Conservation (phyloP, 305 asterid species). For the Fraxinus baroniana region DNA sequence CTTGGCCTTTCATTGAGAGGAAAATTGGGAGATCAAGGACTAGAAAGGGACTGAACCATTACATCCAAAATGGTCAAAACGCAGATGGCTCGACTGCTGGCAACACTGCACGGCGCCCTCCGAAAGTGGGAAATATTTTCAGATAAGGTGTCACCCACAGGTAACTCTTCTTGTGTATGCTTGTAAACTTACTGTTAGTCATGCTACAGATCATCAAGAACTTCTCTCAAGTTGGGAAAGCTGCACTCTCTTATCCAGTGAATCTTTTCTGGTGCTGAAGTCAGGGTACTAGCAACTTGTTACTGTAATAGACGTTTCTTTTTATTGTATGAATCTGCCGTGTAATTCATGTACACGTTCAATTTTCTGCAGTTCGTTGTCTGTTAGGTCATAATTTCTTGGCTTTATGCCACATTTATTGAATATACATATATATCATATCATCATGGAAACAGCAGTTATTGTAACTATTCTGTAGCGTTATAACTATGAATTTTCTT, state of each 20-base stretch:
- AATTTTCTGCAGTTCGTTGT: background rate
- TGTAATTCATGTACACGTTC: background rate
- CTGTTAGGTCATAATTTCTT: background rate
- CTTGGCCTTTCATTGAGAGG: constrained; percentile 44
- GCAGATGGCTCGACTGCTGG: constrained; percentile 10
- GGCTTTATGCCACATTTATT: background rate
- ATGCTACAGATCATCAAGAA: background rate
- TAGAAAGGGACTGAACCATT: constrained; percentile 23
- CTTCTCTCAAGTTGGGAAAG: background rate
- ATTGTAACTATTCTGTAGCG: background rate
- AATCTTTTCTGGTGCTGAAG: background rate
- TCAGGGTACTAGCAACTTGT: background rate
- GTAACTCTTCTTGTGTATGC: background rate
- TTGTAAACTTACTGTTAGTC: background rate
- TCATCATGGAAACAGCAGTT: background rate
- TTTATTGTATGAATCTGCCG: background rate
- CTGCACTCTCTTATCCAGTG: background rate
- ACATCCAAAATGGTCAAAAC: constrained; percentile 32
- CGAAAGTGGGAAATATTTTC: constrained; percentile 40
- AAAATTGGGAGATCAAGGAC: constrained; percentile 23
- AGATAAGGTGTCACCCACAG: background rate
- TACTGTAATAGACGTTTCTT: background rate
- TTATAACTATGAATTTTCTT: background rate
- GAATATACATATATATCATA: background rate
- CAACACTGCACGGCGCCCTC: constrained; percentile 41